Evolutionary conservation across 2,329 filamentous ascomycete species (phyloP), one percentile per base, ranked within the genome.

Genomic region (Trichoderma koningiopsis): DNA sequence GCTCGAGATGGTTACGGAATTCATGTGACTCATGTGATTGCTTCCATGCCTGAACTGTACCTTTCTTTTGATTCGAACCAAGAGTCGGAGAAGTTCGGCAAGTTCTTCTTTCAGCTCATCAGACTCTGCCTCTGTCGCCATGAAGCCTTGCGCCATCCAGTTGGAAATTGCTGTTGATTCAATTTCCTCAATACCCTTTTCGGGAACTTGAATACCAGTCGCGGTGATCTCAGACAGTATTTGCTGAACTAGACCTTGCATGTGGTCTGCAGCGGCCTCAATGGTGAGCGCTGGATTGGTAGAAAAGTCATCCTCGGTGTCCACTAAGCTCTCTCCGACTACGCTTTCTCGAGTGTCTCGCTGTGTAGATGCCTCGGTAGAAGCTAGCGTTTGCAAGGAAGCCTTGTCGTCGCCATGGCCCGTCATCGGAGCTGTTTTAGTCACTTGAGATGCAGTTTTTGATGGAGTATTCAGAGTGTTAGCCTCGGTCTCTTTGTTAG

Each of bases 101-200:
- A 77, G 59, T 3, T 72, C 71, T 0, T 73, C 61, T 29, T 73
- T 75, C 29, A 77, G 68, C 6, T 73, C 71, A 13, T 76, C 73
- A 3, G 60, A 65, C 7, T 76, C 69, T 10, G 64, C 71, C 11
- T 76, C 70, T 8, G 64, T 71, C 5, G 71, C 68, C n/a, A 79
- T 70, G 19, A 74, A 74, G 0, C 76, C 76, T 14, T 74, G 70
- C 4, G 69, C 40, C 7, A 74, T 64, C 76, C 76, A 78, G 24
- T 72, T 69, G 1, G 75, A 72, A 13, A 77, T 70, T 3, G 75
- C 72, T 0, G 71, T 72, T 6, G 77, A 74, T 24, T 76, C 72
- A 10, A 79, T 73, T 1, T 72, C 75, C 4, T 72, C 62, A 27
- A 72, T 47, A 0, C 56, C 58, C 16, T 72, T 65, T 5, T 72